Base-by-base conservation (phyloP, 176 grass and related monocot genomes). In the Zoysia pacifica region DNA sequence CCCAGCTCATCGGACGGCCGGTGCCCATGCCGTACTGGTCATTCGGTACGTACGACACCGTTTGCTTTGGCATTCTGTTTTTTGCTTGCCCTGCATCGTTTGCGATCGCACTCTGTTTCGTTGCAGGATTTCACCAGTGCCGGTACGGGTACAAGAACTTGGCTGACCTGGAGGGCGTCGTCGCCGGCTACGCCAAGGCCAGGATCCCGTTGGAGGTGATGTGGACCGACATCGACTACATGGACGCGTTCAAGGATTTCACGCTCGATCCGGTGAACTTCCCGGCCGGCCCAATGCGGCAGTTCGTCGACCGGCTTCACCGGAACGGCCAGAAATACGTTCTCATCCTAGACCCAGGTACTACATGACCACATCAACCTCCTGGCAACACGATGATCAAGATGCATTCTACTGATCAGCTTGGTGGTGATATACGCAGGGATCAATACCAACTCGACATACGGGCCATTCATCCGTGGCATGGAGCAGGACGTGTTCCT, bases 151-250 rank as follows among this genome's bases (percentile, higher is more conserved):
- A 97, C 81, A 67, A 75, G 62, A 90, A 92, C 67, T 15, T 97
- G 51, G 42, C 80, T 15, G 87, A 94, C 82, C 39, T 97, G 0
- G 81, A 97, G 61, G 69, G 83, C 15, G 94, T 97, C 6, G 91
- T 97, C 2, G 87, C 80, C 62, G 85, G 91, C 41, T 97, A 97
- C 47, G 91, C 91, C 36, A 74, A 80, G 65, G 94, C 90, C 58
- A 74, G 74, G 84, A 90, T 97, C 36, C 94, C 94, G 6, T 63
- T 97, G 14, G 94, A 97, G 80, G 91, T 94, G 9, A 97, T 97
- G 94, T 97, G 94, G 94, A 90, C 89, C 12, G 91, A 97, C 83
- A 97, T 97, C 28, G 94, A 97, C 78, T 87, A 97, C 91, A 97
- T 97, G 94, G 83, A 97, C 68, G 83, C 61, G 10, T 94, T 28